Evolutionary conservation across 2,329 filamentous ascomycete species (phyloP), one percentile per base, ranked within the genome.

Genomic region (Fusarium odoratissimum): DNA sequence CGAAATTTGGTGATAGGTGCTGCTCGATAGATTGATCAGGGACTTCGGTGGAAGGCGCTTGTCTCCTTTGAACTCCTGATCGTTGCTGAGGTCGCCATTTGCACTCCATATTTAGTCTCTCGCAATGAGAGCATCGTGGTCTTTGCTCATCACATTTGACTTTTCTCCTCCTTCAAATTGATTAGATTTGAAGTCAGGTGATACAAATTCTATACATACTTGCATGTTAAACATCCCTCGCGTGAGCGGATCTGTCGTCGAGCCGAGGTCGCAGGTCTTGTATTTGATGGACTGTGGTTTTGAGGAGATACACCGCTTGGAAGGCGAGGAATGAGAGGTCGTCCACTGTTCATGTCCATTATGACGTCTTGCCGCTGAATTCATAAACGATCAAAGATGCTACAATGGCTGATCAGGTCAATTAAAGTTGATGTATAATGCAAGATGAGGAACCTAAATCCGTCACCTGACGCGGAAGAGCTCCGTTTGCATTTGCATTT

Each of bases 91-190:
- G 77, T 42, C 82, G 82, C 86, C 86, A 88, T 67, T 83, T 84
- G 78, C 86, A 88, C 62, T 87, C 83, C 52, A 88, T 79, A 67
- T 87, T 87, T 17, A 88, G 78, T 38, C 86, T 82, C 73, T 86
- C 84, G 76, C 86, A 88, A 73, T 87, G 86, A 44, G 82, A 85
- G 71, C 86, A 88, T 46, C 84, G 78, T 16, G 86, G 86, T 28
- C 84, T 80, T 63, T 84, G 82, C 77, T 88, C 86, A 64, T 88
- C 85, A 67, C 86, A 88, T 63, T 85, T 82, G 52, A 87, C 86
- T 74, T 87, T 87, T 48, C 85, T 80, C 52, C 84, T 83, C 67
- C 83, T 86, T 67, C 3, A 9, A 9, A 31, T 6, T 8, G 14
- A 38, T 57, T 21, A 75, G 35, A 21, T 11, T 2, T 14, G 17